A percentile compares a stretch with the other conserved stretches of the same genome.
phyloP scores from a whole-genome alignment of 1,284 basidiomycete genomes.

The Ganoderma lingzhi region DNA sequence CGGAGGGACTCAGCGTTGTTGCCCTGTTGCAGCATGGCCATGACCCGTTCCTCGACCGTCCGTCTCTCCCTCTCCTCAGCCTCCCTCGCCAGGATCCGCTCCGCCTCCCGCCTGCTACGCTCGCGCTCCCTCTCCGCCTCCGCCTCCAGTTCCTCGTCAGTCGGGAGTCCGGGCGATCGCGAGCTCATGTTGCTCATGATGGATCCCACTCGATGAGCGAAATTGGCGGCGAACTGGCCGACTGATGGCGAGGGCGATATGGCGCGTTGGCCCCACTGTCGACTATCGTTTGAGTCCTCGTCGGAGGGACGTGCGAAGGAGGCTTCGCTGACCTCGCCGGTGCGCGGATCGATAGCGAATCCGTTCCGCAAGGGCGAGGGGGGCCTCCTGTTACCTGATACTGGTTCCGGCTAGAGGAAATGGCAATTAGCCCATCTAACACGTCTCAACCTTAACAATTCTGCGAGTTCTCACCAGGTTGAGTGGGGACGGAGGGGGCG shows the following conservation, averaged over 20 bases:
- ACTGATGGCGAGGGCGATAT: slow-evolving; percentile 72
- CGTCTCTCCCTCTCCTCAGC: slow-evolving; percentile 63
- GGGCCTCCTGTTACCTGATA: slow-evolving; percentile 53
- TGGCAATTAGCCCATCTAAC: slow-evolving; percentile 32
- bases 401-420: slow-evolving; percentile 45
- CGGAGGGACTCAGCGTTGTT: slow-evolving; percentile 45
- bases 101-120: slow-evolving; percentile 74
- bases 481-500: slow-evolving; percentile 45
- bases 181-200: slow-evolving; percentile 62
- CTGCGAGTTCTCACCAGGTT: slow-evolving; percentile 42
- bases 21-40: slow-evolving; percentile 65
- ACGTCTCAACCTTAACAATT: slow-evolving; percentile 14
- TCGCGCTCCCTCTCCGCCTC: slow-evolving; percentile 80
- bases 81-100: slow-evolving; percentile 74
- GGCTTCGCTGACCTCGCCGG: slow-evolving; percentile 63
- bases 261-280: slow-evolving; percentile 56
- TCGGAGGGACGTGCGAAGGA: slow-evolving; percentile 54
- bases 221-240: slow-evolving; percentile 71
- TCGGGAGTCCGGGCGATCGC: slow-evolving; percentile 57
- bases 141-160: slow-evolving; percentile 80
- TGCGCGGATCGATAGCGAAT: slow-evolving; percentile 56
- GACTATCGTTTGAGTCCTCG: slow-evolving; percentile 49
- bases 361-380: slow-evolving; percentile 75
- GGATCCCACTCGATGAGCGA: slow-evolving; percentile 73
- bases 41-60: slow-evolving; percentile 73